Percentiles rank a stretch among this genome's conserved stretches.
Conservation (phyloP, 805 yeast species). For the Geotrichum ghanense region DNA sequence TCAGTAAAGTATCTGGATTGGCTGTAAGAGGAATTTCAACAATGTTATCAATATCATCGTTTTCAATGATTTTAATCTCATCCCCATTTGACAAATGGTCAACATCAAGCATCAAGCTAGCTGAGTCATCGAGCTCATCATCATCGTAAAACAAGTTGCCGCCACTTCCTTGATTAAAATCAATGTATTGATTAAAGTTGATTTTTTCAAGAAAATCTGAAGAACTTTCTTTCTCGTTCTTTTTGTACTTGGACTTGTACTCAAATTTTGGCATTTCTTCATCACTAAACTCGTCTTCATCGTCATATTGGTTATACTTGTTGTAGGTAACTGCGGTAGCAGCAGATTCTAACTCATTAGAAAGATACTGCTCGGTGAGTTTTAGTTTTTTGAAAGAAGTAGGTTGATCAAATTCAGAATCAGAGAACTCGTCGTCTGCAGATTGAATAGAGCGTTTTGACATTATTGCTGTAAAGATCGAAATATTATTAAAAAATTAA, state of each 20-base stretch:
- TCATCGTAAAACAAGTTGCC: background rate
- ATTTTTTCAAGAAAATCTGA: background rate
- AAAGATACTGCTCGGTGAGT: background rate
- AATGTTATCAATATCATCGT: constrained; percentile 1
- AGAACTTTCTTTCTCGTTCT: background rate
- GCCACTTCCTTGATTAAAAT: background rate
- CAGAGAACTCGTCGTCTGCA: background rate
- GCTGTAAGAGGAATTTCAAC: background rate
- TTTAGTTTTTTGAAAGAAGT: background rate
- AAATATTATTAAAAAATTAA: no score
- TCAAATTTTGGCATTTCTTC: constrained; percentile 4
- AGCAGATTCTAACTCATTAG: background rate
- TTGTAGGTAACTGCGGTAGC: background rate
- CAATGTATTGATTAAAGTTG: background rate
- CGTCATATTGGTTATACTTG: background rate
- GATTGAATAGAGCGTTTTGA: background rate
- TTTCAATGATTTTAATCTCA: background rate
- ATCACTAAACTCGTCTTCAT: constrained; percentile 1
- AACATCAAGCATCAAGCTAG: background rate
- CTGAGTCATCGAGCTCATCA: background rate
- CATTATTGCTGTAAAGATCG: background rate
- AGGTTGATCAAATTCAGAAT: background rate
- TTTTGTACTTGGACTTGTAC: background rate
- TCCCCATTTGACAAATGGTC: background rate
- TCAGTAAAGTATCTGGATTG: background rate